Conservation (phyloP, 1,284 basidiomycete species). For the Trichosporon faecale region DNA sequence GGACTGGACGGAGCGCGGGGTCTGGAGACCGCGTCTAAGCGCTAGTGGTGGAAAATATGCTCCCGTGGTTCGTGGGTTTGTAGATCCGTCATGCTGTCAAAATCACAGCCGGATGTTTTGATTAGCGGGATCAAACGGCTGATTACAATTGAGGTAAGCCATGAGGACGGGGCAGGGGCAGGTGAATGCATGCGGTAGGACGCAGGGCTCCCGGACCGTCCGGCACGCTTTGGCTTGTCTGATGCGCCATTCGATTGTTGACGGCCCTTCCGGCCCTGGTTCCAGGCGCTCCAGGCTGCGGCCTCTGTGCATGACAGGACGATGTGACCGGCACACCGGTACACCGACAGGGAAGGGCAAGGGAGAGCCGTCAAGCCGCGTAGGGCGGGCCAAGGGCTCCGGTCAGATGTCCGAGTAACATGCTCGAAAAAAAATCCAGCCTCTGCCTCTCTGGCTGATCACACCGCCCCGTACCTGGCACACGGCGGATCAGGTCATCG, state of each 20-base stretch:
- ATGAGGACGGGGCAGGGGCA: too few relatives aligned
- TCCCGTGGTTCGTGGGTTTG: not conserved
- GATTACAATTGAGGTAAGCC: not conserved
- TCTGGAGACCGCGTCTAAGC: conserved; percentile 1
- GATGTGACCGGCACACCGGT: not conserved
- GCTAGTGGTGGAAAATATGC: conserved; percentile 10
- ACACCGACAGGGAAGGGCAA: not conserved
- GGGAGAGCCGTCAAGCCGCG: not conserved
- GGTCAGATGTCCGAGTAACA: conserved; percentile 3
- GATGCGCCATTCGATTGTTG: not conserved
- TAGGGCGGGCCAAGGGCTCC: not conserved
- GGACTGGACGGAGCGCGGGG: not conserved
- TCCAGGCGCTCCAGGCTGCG: not conserved
- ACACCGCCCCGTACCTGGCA: not conserved
- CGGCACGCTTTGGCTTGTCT: not conserved
- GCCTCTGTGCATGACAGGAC: not conserved
- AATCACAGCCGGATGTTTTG: not conserved
- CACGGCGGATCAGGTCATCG: not conserved
- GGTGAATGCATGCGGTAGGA: too few relatives aligned
- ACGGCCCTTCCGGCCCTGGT: not conserved
- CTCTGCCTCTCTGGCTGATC: conserved; percentile 3
- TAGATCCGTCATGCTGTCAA: not conserved
- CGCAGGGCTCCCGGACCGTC: not conserved
- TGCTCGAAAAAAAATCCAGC: not conserved
- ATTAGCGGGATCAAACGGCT: not conserved